Evolutionary conservation across 805 yeast species (phyloP), one percentile per base, ranked within the genome.

Genomic region (Zygoascus biomembranicola): DNA sequence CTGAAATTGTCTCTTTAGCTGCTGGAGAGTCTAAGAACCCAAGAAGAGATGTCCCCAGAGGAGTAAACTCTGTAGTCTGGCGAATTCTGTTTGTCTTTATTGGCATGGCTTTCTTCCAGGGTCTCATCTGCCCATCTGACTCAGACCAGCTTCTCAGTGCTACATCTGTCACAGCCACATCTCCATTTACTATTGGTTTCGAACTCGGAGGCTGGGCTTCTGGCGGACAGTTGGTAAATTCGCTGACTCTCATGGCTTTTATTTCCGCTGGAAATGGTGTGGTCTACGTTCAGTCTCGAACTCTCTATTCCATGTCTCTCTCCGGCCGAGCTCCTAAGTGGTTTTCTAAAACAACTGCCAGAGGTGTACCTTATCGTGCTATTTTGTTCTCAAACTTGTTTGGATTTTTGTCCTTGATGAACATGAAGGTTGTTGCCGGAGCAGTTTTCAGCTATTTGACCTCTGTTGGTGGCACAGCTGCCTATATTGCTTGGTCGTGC

Each of bases 221-320:
- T 78, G 0, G 72, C 88, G 50, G 95, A 95, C 79, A 84, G 62
- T 75, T 89, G 55, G 89, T 90, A 53, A 90, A 90, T 68, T 94
- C 80, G 0, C 78, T 87, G 32, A 76, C 89, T 52, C 74, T 89
- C 52, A 74, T 87, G 5, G 78, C 94, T 1, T 85, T 90, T 0
- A 84, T 87, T 60, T 83, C 90, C 39, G 90, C 95, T 1, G 96
- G 95, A 51, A 87, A 87, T 66, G 84, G 90, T 1, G 84, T 82
- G 65, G 79, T 86, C 37, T 87, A 80, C 63, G 82, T 89, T 56
- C 83, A 90, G 0, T 78, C 89, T 8, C 73, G 85, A 59, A 74
- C 86, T 0, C 70, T 87, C 20, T 82, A 82, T 65, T 88, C 88
- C 1, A 71, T 87, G 67, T 85, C 94, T 0, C 68, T 78, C 32